Base-by-base conservation (phyloP, 2,329 filamentous ascomycete species). In the Lachnellula subtilissima region DNA sequence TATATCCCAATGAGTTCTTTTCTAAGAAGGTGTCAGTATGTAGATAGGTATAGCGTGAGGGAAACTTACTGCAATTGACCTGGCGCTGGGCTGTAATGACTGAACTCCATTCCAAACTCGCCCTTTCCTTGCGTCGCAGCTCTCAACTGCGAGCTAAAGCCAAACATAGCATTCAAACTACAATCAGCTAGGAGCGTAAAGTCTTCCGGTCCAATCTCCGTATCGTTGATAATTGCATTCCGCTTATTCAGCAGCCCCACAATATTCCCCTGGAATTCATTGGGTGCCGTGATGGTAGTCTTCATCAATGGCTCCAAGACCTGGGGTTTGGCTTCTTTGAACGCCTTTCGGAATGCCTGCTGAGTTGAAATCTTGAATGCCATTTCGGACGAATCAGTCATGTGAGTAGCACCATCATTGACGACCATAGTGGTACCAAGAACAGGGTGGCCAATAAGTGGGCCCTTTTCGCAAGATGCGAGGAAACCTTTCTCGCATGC, bases 101-200 rank as follows among this genome's bases (percentile, higher is more conserved):
- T 94, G 70, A 99, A 99, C 76, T 99, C 94, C 94, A 99, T 97
- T 68, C 83, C 88, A 71, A 97, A 99, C 77, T 99, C 94, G 68
- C 94, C 94, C 81, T 99, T 99, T 60, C 94, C 94, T 77, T 99
- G 94, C 2, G 92, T 97, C 22, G 92, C 89, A 14, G 94, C 94
- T 66, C 94, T 84, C 64, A 99, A 76, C 74, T 96, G 89, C 43
- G 87, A 89, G 68, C 87, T 92, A 77, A 99, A 97, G 61, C 94
- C 94, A 72, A 99, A 99, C 94, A 99, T 99, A 72, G 87, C 85
- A 73, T 97, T 96, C 71, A 99, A 75, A 71, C 87, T 92, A 78
- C 91, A 96, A 75, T 97, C 94, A 25, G 91, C 92, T 54, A 87
- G 84, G 56, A 97, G 82, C 5, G 90, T 96, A 69, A 99, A 97